A percentile compares a stretch with the other conserved stretches of the same genome.
Evolutionary conservation across 495 filamentous ascomycete species (phyloP).

Genomic region (Echria macrotheca): DNA sequence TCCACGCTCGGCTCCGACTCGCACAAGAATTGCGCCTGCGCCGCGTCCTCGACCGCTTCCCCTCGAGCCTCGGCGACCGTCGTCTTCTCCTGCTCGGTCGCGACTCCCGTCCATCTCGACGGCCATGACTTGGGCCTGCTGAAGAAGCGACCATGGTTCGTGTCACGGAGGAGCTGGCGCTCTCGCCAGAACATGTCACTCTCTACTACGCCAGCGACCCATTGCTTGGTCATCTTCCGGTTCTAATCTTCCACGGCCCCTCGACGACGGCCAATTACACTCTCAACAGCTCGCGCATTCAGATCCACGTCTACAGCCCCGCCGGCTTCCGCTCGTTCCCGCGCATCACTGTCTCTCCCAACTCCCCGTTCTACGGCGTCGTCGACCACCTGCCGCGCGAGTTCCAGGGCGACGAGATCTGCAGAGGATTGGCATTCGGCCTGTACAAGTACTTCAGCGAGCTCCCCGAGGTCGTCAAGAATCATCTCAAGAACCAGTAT

Average conservation of each 20-base stretch:
- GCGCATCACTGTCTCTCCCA: slow-evolving; percentile 86
- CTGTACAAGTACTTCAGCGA: slow-evolving; percentile 90
- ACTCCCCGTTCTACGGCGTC: slow-evolving; percentile 88
- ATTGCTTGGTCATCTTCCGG: slow-evolving; percentile 62
- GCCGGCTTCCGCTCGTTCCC: slow-evolving; percentile 84
- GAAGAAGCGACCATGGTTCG: slow-evolving; percentile 55
- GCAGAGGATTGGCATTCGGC: slow-evolving; percentile 82
- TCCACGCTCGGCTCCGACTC: not conserved
- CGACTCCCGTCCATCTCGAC: slow-evolving; percentile 7
- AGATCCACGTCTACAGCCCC: slow-evolving; percentile 83
- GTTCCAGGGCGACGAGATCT: slow-evolving; percentile 87
- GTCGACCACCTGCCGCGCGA: slow-evolving; percentile 89
- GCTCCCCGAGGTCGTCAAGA: slow-evolving; percentile 70
- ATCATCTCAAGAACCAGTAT: slow-evolving; percentile 46
- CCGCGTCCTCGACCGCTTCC: not conserved
- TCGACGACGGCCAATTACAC: slow-evolving; percentile 79
- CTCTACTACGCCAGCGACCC: slow-evolving; percentile 79
- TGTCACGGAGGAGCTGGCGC: slow-evolving; percentile 57
- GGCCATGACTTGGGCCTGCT: slow-evolving; percentile 31
- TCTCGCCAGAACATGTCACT: slow-evolving; percentile 69
- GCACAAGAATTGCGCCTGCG: slow-evolving; percentile 1
- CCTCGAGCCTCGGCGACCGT: not conserved
- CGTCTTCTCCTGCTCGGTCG: not conserved
- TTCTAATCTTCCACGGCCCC: slow-evolving; percentile 81
- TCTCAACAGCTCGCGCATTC: slow-evolving; percentile 82